Evolutionary conservation across 2,329 filamentous ascomycete species (phyloP), one percentile per base, ranked within the genome.

Genomic region (Diaporthe destruens): DNA sequence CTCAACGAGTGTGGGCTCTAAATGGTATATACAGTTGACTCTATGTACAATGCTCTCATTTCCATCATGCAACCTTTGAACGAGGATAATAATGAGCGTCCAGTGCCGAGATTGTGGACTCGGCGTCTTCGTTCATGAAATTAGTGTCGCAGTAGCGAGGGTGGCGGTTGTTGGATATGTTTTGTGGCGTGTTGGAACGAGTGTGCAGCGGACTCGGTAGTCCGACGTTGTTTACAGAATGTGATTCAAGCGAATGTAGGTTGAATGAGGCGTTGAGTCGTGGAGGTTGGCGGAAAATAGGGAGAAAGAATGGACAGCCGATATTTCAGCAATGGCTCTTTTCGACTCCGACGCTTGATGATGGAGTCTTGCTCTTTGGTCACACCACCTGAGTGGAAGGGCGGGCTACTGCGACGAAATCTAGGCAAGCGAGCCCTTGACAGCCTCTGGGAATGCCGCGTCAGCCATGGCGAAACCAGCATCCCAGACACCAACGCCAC

Each of bases 401-500:
- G 6, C 6, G 1, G 6, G 4, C 23, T 12, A 9, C 36, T 29
- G 12, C 2, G 4, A n/a, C 5, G 8, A 29, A 5, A 3, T 18
- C 20, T 53, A 61, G 12, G 18, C 32, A 5, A 70, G 55, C 7
- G 68, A 49, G 29, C 44, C 23, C 68, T 73, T 73, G 23, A 73
- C 69, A 39, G 69, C 72, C 5, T 51, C 44, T 3, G 54, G 63
- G 36, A 71, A 73, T 1, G 59, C 72, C 4, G 20, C 47, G 34
- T 71, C 71, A 11, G 6, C 20, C 34, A 65, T 51, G 25, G 69
- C 69, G 20, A 61, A 61, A 3, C 68, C 68, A 9, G 72, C 68
- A 71, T 73, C 69, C 72, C 72, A 71, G 54, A 73, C 56, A 4
- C 57, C 69, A 20, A 73, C 69, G 11, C 72, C 72, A 39, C 72